These are phyloP conservation scores for Rhizophora apiculata DNA, from an alignment of 345 rosid species.

Conservation along the genomic window DNA sequence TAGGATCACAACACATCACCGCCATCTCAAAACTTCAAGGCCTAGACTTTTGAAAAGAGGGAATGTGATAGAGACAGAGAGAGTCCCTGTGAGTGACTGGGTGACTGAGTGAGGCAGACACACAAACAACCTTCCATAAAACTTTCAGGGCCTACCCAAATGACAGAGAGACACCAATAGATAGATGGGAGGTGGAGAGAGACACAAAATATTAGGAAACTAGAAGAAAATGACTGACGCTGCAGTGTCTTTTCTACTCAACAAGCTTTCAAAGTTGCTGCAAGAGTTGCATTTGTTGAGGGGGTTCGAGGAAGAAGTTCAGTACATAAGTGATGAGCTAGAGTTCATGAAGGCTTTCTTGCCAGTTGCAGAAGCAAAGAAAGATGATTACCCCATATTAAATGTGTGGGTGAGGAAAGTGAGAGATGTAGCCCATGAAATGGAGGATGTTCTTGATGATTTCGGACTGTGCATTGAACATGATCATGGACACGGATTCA, in stretches of 20 bases:
- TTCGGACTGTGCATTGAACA: conserved; percentile 12
- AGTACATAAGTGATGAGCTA: conserved; percentile 23
- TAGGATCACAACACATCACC: no score
- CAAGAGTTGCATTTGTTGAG: conserved; percentile 12
- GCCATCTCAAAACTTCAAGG: no score
- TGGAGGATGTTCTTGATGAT: conserved; percentile 33
- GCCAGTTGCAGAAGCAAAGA: conserved; percentile 21
- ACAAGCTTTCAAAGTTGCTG: conserved; percentile 27
- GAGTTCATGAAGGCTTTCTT: conserved; percentile 30
- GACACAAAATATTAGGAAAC: no score
- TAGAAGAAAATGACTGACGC: conserved; percentile 27
- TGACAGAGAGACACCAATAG: no score
- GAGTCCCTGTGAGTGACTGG: no score
- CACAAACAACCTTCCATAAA: no score
- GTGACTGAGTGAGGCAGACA: no score
- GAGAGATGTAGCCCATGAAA: conserved; percentile 25
- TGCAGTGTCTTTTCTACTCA: conserved; percentile 21
- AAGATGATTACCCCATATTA: conserved; percentile 16
- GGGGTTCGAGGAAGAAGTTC: conserved; percentile 20
- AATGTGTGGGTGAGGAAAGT: conserved; percentile 24
- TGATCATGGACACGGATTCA: conserved; percentile 14
- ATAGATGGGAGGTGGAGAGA: no score
- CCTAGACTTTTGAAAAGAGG: no score
- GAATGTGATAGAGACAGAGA: no score
- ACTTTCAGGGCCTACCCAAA: no score